Evolutionary conservation across 257 asterid species (phyloP), one percentile per base, ranked within the genome.

Genomic region (Schizonepeta tenuifolia): DNA sequence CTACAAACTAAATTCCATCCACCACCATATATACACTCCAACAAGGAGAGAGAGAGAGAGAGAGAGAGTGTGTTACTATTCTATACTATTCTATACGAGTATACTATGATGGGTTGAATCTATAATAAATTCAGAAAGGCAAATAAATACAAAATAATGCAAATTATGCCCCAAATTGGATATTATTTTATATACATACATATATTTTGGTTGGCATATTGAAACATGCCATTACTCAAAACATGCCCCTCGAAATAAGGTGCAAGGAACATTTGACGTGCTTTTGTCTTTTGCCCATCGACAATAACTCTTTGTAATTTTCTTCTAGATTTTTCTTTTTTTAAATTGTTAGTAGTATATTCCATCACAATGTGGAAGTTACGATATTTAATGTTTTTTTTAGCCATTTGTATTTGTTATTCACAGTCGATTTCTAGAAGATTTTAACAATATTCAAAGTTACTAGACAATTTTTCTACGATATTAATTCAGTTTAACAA

Each of bases 221-320:
- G 70, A 60, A 75, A 76, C 59, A 61, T 68, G 79, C 17, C 82
- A 79, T 63, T 60, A 12, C 81, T 66, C 84, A 82, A 66, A 83
- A 83, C 88, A 83, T 75, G 88, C 81, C 81, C 84, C 90, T 79
- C 63, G 77, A 83, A 75, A 24, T 38, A 70, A 74, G 88, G 82
- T 46, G 58, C 36, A 63, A 57, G 17, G 54, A 67, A 53, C 75
- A 33, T 80, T 71, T 71, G 76, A 70, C 72, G 21, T 69, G 73
- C 76, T 36, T 72, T 76, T 73, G 73, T 72, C 65, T 57, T 55
- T 71, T 57, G 44, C 36, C 12, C 22, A 33, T 22, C 44, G 56
- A 70, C 73, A 47, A 69, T 2, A 20, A 55, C 53, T 58, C 55
- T 22, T 51, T 41, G 49, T 36, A 56, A 15, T 14, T 17, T 68